Percentiles rank a stretch among this genome's conserved stretches.
Evolutionary conservation across 208 protist genomes (phyloP).

Genomic region (Trypanosoma avium): DNA sequence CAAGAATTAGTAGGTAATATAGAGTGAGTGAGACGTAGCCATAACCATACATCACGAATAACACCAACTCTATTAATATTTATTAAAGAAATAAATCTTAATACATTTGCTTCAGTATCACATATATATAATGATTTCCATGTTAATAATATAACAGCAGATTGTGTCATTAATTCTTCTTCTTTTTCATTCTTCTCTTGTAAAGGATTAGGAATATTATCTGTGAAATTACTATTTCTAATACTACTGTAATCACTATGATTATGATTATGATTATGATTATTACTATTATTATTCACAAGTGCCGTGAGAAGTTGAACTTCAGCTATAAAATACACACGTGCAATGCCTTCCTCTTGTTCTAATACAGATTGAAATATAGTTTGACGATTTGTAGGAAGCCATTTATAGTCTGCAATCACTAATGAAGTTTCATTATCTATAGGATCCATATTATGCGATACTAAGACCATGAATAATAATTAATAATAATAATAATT

Average conservation of each 20-base stretch:
- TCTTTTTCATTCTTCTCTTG: neutral
- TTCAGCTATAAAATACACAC: slow-evolving; percentile 17
- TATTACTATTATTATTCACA: neutral
- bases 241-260: neutral
- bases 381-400: slow-evolving; percentile 2
- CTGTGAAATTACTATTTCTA: neutral
- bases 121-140: slow-evolving; percentile 19
- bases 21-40: neutral
- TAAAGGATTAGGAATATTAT: neutral
- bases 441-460: slow-evolving; percentile 1
- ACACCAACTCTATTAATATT: slow-evolving; percentile 10
- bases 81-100: slow-evolving; percentile 1
- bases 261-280: neutral
- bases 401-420: slow-evolving; percentile 17
- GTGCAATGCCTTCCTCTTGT: slow-evolving; percentile 11
- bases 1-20: neutral
- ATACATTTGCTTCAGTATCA: slow-evolving; percentile 1
- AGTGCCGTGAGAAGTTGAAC: slow-evolving; percentile 5
- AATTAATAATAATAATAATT: too few relatives aligned
- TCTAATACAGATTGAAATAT: slow-evolving; percentile 12
- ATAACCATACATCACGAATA: slow-evolving; percentile 11
- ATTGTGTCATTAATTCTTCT: neutral
- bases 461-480: neutral
- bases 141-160: slow-evolving; percentile 12
- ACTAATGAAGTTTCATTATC: slow-evolving; percentile 1